Evolutionary conservation across 2,329 filamentous ascomycete genomes (phyloP).

Genomic region (Alternaria conjuncta): DNA sequence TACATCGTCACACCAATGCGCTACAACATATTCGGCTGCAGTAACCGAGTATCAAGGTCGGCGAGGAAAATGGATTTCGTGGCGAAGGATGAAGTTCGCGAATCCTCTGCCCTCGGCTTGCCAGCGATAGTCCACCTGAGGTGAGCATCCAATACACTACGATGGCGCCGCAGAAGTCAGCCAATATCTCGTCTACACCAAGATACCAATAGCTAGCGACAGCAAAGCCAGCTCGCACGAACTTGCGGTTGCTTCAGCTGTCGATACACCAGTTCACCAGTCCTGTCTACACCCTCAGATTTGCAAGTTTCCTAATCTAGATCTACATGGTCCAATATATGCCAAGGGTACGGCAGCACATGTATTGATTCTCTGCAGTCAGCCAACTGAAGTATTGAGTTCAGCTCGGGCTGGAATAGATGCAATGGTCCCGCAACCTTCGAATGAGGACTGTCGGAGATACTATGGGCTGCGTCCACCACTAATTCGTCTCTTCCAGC

Average conservation of each 20-base stretch:
- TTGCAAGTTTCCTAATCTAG: not conserved
- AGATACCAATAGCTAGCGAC: not conserved
- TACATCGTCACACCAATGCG: not conserved
- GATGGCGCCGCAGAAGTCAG: not conserved
- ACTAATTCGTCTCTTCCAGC: no score
- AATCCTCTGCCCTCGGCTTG: not conserved
- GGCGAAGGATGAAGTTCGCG: not conserved
- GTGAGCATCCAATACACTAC: not conserved
- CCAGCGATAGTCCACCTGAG: not conserved
- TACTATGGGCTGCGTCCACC: no score
- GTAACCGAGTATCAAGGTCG: not conserved
- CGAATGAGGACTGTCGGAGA: no score
- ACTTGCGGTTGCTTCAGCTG: constrained; percentile 2
- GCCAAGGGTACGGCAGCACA: not conserved
- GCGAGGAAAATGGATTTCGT: not conserved
- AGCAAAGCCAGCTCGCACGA: not conserved
- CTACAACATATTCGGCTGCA: not conserved
- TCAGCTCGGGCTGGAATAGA: no score
- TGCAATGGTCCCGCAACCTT: no score
- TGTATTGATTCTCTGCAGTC: not conserved
- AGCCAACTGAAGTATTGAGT: no score
- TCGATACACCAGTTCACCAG: not conserved
- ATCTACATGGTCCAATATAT: not conserved
- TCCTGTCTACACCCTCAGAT: not conserved
- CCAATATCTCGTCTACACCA: not conserved